Percentiles rank a stretch among this genome's conserved stretches.
phyloP scores from a whole-genome alignment of 148 eudicot genomes.

The Euryodendron excelsum region DNA sequence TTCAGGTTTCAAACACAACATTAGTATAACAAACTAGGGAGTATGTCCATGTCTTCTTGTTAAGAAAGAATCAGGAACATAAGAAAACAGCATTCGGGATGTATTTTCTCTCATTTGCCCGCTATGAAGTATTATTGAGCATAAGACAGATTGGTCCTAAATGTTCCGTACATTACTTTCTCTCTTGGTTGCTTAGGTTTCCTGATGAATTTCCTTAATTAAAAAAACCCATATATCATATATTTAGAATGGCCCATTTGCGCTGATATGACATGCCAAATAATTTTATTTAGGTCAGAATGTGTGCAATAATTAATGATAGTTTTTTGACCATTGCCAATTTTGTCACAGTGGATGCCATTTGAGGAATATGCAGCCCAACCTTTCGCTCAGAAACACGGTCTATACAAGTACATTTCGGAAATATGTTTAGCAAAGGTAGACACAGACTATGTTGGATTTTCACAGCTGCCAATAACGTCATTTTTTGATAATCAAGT shows the following conservation, averaged over 20 bases:
- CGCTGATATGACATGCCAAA: too few relatives aligned
- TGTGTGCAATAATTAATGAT: not conserved
- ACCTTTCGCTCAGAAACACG: constrained; percentile 37
- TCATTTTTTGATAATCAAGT: constrained; percentile 21
- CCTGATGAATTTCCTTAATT: not conserved
- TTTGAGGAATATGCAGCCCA: constrained; percentile 58
- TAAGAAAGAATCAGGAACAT: not conserved
- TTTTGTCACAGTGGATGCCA: constrained; percentile 61
- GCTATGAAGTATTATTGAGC: not conserved
- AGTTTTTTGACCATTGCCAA: not conserved
- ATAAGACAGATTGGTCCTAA: not conserved
- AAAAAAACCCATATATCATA: not conserved
- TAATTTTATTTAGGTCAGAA: not conserved
- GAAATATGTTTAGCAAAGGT: constrained; percentile 55
- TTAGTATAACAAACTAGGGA: not conserved
- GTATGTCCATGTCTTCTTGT: not conserved
- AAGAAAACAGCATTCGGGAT: not conserved
- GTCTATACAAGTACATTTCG: constrained; percentile 34
- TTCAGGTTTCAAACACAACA: too few relatives aligned
- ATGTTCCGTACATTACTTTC: not conserved
- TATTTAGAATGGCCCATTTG: not conserved
- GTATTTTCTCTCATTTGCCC: not conserved
- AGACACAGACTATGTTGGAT: constrained; percentile 51
- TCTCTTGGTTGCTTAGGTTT: not conserved
- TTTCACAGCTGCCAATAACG: constrained; percentile 33